phyloP scores from a whole-genome alignment of 495 filamentous ascomycete species.

The Aspergillus diversus region DNA sequence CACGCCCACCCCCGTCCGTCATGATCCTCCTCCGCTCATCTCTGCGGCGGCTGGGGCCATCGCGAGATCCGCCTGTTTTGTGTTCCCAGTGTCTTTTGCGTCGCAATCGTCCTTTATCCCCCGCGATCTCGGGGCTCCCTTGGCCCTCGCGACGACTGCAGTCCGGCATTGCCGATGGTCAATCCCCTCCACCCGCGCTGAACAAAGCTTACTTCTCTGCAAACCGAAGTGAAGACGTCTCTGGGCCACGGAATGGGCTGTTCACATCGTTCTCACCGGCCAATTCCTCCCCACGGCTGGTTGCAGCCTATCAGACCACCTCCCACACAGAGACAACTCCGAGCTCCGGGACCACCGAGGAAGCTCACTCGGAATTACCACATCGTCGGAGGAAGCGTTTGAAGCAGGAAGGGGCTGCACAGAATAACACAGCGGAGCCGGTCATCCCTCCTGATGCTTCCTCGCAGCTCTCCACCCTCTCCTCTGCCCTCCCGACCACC shows the following conservation, averaged over 20 bases:
- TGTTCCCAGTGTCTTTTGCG: constrained; percentile 41
- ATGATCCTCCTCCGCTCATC: constrained; percentile 50
- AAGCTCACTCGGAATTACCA: constrained; percentile 44
- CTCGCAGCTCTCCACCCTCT: constrained; percentile 71
- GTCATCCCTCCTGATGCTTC: constrained; percentile 81
- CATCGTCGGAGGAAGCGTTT: constrained; percentile 56
- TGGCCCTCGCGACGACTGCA: constrained; percentile 37
- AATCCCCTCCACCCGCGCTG: constrained; percentile 31
- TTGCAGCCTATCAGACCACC: constrained; percentile 1
- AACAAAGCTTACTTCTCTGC: constrained; percentile 50
- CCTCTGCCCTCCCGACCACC: constrained; percentile 65
- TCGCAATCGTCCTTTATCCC: constrained; percentile 19
- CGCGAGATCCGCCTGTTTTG: constrained; percentile 36
- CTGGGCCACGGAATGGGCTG: constrained; percentile 29
- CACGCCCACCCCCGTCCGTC: constrained; percentile 25
- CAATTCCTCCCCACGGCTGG: constrained; percentile 22
- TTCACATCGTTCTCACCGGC: constrained; percentile 35
- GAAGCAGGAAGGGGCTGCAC: constrained; percentile 39
- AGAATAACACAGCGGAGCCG: constrained; percentile 31
- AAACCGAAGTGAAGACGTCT: constrained; percentile 30
- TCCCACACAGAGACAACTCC: constrained; percentile 7
- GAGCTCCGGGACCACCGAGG: constrained; percentile 25
- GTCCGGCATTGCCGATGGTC: constrained; percentile 34
- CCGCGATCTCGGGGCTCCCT: constrained; percentile 37
- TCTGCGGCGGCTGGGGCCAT: constrained; percentile 37